Conservation (phyloP, 306 rosid genomes). For the Senna siamea region DNA sequence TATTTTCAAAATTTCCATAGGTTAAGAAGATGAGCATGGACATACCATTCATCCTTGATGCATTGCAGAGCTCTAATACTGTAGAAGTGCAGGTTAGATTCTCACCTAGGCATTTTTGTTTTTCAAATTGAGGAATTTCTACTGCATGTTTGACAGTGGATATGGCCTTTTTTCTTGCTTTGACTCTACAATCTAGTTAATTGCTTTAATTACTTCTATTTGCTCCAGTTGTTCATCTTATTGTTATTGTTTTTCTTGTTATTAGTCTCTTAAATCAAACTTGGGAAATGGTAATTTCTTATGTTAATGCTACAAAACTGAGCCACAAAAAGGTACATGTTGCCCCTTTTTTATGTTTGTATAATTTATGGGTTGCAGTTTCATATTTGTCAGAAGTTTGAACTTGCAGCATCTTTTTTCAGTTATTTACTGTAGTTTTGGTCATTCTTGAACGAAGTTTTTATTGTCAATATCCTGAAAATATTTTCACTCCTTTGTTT, state of each 20-base stretch:
- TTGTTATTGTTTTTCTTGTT: neutral
- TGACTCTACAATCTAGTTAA: constrained; percentile 13
- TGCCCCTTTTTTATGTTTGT: neutral
- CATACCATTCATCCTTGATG: constrained; percentile 77
- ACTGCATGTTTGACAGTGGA: constrained; percentile 16
- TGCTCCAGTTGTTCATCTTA: neutral
- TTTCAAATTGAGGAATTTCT: constrained; percentile 3
- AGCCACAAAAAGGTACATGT: neutral
- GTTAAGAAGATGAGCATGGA: constrained; percentile 83
- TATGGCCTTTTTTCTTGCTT: constrained; percentile 3
- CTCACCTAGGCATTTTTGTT: constrained; percentile 17
- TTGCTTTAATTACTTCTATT: neutral
- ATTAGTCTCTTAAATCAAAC: constrained; percentile 3
- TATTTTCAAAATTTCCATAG: constrained; percentile 39
- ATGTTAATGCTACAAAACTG: neutral
- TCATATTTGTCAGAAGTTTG: neutral
- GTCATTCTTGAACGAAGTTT: constrained; percentile 12
- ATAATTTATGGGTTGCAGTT: neutral
- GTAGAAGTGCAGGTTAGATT: constrained; percentile 87
- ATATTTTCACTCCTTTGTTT: neutral
- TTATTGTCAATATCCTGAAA: no score
- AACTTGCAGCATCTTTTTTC: constrained; percentile 17
- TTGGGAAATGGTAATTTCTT: constrained; percentile 12
- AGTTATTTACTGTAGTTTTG: constrained; percentile 31
- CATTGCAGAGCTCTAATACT: constrained; percentile 66